Conservation (phyloP, 305 asterid species). For the Striga hermonthica region DNA sequence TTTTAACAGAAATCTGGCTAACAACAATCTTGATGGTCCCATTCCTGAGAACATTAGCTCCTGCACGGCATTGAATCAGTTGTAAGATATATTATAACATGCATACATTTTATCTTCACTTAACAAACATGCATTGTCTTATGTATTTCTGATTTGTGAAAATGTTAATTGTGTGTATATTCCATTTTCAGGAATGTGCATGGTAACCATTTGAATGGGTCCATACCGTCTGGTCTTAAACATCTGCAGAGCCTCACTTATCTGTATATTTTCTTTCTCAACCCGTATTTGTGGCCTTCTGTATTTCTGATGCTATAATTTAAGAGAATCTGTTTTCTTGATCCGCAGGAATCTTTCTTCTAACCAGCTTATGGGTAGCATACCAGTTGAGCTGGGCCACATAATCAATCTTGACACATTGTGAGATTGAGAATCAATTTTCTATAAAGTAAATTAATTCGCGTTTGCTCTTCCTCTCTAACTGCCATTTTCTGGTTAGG, state of each 20-base stretch:
- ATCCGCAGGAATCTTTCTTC: conserved; percentile 77
- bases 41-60: conserved; percentile 92
- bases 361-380: conserved; percentile 66
- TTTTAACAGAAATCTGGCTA: conserved; percentile 67
- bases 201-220: conserved; percentile 75
- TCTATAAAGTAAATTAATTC: not conserved
- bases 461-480: conserved; percentile 21
- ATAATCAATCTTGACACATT: conserved; percentile 86
- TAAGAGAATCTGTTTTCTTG: conserved; percentile 14
- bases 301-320: not conserved
- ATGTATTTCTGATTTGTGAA: not conserved
- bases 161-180: not conserved
- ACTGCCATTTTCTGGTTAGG: conserved; percentile 37
- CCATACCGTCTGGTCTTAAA: conserved; percentile 80
- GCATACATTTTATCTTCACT: not conserved
- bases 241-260: conserved; percentile 90
- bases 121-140: not conserved
- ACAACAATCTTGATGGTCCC: conserved; percentile 82
- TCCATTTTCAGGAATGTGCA: conserved; percentile 67
- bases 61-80: conserved; percentile 87
- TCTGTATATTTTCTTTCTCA: conserved; percentile 49
- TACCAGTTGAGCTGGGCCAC: conserved; percentile 80
- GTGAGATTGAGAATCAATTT: conserved; percentile 45
- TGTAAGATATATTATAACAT: conserved; percentile 45
- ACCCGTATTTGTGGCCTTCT: not conserved